A percentile compares a stretch with the other conserved stretches of the same genome.
phyloP scores from a whole-genome alignment of 2,329 filamentous ascomycete genomes.

The Ophiostoma novo-ulmi region DNA sequence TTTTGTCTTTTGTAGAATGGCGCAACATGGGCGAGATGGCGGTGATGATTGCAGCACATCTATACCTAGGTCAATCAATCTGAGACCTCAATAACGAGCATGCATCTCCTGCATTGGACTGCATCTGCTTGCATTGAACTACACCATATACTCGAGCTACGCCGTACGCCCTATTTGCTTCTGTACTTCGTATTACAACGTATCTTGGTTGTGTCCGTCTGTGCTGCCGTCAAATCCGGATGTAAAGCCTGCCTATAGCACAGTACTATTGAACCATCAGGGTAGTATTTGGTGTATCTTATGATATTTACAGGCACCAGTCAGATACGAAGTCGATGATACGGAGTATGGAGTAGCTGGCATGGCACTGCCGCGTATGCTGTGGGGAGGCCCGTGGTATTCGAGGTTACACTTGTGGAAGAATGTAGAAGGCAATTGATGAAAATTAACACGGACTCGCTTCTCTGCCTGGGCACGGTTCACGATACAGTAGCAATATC shows the following conservation, averaged over 20 bases:
- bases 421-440: neutral
- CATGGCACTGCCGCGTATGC: conserved; percentile 11
- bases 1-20: neutral
- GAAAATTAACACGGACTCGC: neutral
- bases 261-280: neutral
- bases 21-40: neutral
- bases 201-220: neutral
- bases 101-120: neutral
- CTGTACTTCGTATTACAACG: neutral
- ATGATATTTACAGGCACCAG: neutral
- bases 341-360: neutral
- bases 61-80: neutral
- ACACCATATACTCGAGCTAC: neutral
- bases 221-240: neutral
- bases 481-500: neutral
- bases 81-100: neutral
- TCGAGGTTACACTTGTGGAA: neutral
- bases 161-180: neutral
- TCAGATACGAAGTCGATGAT: neutral
- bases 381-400: conserved; percentile 2
- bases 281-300: neutral
- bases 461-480: neutral
- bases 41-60: neutral
- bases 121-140: neutral
- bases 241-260: neutral